Evolutionary conservation across 495 filamentous ascomycete genomes (phyloP).

Genomic region (Xylaria acuta): DNA sequence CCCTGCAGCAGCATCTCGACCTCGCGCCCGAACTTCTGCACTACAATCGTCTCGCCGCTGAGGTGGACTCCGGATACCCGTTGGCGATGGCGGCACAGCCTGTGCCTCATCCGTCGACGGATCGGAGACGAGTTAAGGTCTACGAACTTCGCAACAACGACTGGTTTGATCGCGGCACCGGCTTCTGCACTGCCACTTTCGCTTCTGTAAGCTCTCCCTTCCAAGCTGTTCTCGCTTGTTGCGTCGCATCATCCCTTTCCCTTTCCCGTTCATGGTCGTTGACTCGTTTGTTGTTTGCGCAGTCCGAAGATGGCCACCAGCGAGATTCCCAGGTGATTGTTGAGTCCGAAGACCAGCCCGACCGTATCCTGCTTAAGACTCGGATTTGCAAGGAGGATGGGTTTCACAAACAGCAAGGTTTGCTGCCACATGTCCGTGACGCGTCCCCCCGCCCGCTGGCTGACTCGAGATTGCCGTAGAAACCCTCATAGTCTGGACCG

Average conservation of each 20-base stretch:
- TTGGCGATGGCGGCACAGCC: constrained; percentile 83
- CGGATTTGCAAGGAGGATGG: constrained; percentile 93
- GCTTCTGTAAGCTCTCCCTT: constrained; percentile 70
- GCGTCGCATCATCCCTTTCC: constrained; percentile 23
- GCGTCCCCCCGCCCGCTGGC: constrained; percentile 8
- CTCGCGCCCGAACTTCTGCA: constrained; percentile 47
- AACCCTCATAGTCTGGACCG: constrained; percentile 98
- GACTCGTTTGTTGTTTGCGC: constrained; percentile 30
- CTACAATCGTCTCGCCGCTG: constrained; percentile 43
- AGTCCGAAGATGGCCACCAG: constrained; percentile 53
- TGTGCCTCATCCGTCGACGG: constrained; percentile 78
- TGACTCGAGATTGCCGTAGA: constrained; percentile 60
- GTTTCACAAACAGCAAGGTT: constrained; percentile 98
- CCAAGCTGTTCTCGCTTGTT: constrained; percentile 16
- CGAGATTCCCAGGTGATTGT: constrained; percentile 88
- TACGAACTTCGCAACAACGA: constrained; percentile 98
- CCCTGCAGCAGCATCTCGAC: constrained; percentile 53
- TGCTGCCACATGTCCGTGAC: constrained; percentile 30
- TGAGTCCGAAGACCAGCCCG: constrained; percentile 88
- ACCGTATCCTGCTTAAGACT: constrained; percentile 83
- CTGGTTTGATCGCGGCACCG: constrained; percentile 97
- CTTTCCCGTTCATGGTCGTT: constrained; percentile 7
- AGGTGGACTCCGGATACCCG: constrained; percentile 49
- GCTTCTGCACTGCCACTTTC: constrained; percentile 86
- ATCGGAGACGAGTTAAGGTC: constrained; percentile 97